phyloP scores from a whole-genome alignment of 371 early-diverging fungal genomes.

The Quaeritorhiza haematococci region DNA sequence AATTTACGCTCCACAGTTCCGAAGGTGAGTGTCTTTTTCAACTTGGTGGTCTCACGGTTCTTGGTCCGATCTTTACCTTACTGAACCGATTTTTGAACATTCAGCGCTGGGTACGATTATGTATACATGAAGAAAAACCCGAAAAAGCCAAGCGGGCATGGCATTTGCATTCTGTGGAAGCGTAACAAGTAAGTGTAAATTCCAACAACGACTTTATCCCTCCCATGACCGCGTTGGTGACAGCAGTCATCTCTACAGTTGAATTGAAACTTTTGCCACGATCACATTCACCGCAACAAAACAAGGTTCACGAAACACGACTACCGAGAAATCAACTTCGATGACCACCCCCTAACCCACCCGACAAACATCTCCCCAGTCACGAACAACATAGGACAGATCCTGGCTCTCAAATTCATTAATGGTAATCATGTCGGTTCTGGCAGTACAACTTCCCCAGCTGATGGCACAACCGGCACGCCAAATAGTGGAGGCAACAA shows the following conservation, averaged over 20 bases:
- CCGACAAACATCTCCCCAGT: conserved; percentile 30
- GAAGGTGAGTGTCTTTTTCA: no score
- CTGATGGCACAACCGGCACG: no score
- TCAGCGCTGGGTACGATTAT: conserved; percentile 35
- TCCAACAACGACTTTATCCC: neutral
- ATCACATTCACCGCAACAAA: neutral
- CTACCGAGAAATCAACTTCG: conserved; percentile 22
- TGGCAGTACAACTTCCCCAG: no score
- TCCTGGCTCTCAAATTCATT: conserved; percentile 27
- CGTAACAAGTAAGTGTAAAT: conserved; percentile 7
- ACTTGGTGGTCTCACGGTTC: no score
- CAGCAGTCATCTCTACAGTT: neutral
- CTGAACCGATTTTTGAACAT: no score
- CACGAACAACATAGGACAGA: conserved; percentile 43
- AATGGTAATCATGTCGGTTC: neutral
- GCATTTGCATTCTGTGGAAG: conserved; percentile 42
- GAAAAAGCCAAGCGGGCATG: conserved; percentile 32
- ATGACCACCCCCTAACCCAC: conserved; percentile 22
- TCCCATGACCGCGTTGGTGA: neutral
- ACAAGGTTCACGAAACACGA: neutral
- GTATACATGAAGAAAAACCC: conserved; percentile 17
- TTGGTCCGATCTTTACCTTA: no score
- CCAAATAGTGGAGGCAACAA: neutral
- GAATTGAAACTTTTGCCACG: neutral
- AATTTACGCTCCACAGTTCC: conserved; percentile 13